Base-by-base conservation (phyloP, 2,329 filamentous ascomycete species). In the Alternaria sp. region DNA sequence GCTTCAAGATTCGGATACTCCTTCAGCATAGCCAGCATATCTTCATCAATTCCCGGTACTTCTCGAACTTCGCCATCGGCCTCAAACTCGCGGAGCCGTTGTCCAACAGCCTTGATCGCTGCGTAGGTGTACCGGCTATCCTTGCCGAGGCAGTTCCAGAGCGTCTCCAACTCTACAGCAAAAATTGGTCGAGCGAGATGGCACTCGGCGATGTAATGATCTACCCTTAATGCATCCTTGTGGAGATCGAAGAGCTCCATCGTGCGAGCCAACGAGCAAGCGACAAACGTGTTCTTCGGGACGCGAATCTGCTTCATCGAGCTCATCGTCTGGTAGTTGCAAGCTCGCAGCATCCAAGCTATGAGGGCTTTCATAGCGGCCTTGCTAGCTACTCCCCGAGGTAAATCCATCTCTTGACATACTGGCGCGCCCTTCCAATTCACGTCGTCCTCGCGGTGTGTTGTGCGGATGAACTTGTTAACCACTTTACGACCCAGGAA, bases 341-440 rank as follows among this genome's bases (percentile, higher is more conserved):
- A 75, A 3, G 73, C 74, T 6, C 68, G 65, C 1, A 36, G 46
- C 73, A 76, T 74, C 73, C 74, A 76, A 2, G 68, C 44, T 6
- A 74, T 17, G 7, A 76, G 26, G 8, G 69, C 63, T 6, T 50
- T 69, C 10, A 73, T 17, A 2, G 69, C 66, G 2, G 64, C 44
- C 8, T 63, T 59, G 43, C 70, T 70, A 12, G 61, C 50, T 5
- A 28, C 9, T 4, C 52, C 59, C 3, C 26, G 21, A 4, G 72
- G 72, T 3, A 76, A 15, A 7, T 32, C n/a, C 11, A 75, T 43
- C 12, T 58, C 49, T 23, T 73, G 71, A 1, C 23, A 32, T 1
- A 56, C 57, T 3, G 65, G 60, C 3, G 6, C 21, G 2, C 65
- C 68, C 10, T 3, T 26, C 61, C 61, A 64, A 15, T 47, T 57